These are phyloP conservation scores for Paracoccidioides brasiliensis DNA, from an alignment of 2,329 filamentous ascomycete species.

Conservation along the genomic window DNA sequence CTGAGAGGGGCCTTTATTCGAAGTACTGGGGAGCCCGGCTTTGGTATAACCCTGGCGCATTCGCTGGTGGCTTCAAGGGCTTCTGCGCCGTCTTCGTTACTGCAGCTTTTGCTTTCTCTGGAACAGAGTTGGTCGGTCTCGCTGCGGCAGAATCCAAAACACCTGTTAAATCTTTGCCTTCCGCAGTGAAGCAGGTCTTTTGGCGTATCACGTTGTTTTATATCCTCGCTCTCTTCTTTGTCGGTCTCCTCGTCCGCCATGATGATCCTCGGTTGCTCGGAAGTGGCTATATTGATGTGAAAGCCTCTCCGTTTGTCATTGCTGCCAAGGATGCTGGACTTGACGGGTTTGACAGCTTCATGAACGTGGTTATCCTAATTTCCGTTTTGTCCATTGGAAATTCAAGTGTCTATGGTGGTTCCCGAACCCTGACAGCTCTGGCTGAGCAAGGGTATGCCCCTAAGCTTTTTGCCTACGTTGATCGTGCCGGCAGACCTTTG, in stretches of 20 bases:
- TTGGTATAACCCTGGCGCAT: slow-evolving; percentile 34
- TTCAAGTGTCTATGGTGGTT: slow-evolving; percentile 45
- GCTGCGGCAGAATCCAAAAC: slow-evolving; percentile 41
- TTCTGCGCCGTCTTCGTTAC: slow-evolving; percentile 46
- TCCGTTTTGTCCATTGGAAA: slow-evolving; percentile 49
- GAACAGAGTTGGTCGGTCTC: slow-evolving; percentile 42
- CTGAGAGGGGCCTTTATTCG: slow-evolving; percentile 20
- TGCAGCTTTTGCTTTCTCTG: slow-evolving; percentile 45
- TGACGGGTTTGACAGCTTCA: slow-evolving; percentile 46
- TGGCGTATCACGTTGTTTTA: slow-evolving; percentile 41
- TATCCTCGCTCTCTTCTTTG: slow-evolving; percentile 33
- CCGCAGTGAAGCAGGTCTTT: slow-evolving; percentile 39
- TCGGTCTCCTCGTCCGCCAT: slow-evolving; percentile 34
- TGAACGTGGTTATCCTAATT: slow-evolving; percentile 54
- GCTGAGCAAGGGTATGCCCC: slow-evolving; percentile 35
- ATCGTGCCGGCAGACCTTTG: slow-evolving; percentile 34
- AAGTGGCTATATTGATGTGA: slow-evolving; percentile 27
- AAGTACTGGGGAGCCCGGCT: slow-evolving; percentile 22
- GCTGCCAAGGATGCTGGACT: slow-evolving; percentile 50
- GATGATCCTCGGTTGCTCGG: slow-evolving; percentile 29
- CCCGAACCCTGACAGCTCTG: slow-evolving; percentile 44
- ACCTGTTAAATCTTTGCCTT: slow-evolving; percentile 37
- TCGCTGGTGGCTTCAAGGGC: slow-evolving; percentile 36
- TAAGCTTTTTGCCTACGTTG: slow-evolving; percentile 32
- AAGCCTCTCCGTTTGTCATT: slow-evolving; percentile 53